These are phyloP conservation scores for Waltergamsia citrina DNA, from an alignment of 2,329 filamentous ascomycete species.

Conservation along the genomic window DNA sequence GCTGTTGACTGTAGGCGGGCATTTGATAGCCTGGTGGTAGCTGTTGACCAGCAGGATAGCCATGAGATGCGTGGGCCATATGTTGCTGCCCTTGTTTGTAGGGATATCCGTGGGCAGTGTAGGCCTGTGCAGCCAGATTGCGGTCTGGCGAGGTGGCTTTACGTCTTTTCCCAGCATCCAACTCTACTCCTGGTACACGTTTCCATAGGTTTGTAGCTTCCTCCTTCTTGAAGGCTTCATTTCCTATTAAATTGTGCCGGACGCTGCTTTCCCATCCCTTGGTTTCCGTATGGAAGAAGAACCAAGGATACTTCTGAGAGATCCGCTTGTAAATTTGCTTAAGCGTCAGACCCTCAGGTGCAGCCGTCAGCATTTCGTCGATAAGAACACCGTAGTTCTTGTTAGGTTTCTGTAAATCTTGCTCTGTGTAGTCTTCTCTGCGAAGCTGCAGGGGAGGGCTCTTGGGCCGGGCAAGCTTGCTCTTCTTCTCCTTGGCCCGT, in stretches of 20 bases:
- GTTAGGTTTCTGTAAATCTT: slow-evolving; percentile 50
- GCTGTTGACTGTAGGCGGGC: slow-evolving; percentile 19
- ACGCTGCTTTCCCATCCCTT: slow-evolving; percentile 60
- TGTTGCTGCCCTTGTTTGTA: slow-evolving; percentile 18
- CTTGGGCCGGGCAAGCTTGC: slow-evolving; percentile 49
- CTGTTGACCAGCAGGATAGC: slow-evolving; percentile 17
- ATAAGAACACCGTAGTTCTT: slow-evolving; percentile 54
- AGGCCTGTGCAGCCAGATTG: slow-evolving; percentile 21
- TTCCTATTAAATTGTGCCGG: slow-evolving; percentile 54
- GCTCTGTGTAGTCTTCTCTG: slow-evolving; percentile 45
- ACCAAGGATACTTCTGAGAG: slow-evolving; percentile 47
- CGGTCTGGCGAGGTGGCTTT: slow-evolving; percentile 44
- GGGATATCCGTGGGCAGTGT: slow-evolving; percentile 24
- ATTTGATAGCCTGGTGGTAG: slow-evolving; percentile 21
- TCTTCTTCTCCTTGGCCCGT: slow-evolving; percentile 47
- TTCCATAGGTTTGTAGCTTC: slow-evolving; percentile 47
- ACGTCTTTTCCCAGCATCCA: slow-evolving; percentile 47
- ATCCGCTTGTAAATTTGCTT: slow-evolving; percentile 58
- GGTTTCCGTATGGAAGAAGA: slow-evolving; percentile 49
- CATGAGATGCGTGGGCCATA: slow-evolving; percentile 18
- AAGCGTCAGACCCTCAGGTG: slow-evolving; percentile 43
- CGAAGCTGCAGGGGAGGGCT: slow-evolving; percentile 49
- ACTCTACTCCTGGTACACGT: slow-evolving; percentile 46
- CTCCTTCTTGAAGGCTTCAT: slow-evolving; percentile 50
- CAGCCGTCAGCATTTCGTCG: slow-evolving; percentile 47